Percentiles rank a stretch among this genome's conserved stretches.
Evolutionary conservation across 2,329 filamentous ascomycete genomes (phyloP).

Genomic region (Aspergillus jensenii): DNA sequence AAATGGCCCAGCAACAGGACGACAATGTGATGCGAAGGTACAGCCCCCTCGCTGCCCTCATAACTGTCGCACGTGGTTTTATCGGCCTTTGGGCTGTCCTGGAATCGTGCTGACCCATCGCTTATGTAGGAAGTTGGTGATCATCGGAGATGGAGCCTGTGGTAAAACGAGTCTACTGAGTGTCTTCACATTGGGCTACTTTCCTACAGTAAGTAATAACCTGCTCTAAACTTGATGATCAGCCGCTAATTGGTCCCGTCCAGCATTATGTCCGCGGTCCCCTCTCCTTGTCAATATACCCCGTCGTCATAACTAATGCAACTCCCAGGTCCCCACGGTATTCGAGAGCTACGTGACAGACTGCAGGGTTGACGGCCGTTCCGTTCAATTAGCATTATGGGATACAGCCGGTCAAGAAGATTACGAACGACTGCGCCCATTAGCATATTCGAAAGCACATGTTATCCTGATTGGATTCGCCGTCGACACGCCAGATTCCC

Average conservation of each 20-base stretch:
- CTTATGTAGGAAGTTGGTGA: constrained; percentile 78
- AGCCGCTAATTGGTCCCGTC: constrained; percentile 20
- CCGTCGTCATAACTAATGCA: constrained; percentile 11
- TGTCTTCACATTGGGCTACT: constrained; percentile 97
- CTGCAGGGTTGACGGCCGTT: constrained; percentile 96
- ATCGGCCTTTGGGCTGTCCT: background rate
- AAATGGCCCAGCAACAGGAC: constrained; percentile 41
- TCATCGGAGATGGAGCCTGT: constrained; percentile 95
- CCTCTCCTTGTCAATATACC: background rate
- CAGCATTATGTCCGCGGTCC: constrained; percentile 47
- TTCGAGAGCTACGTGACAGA: constrained; percentile 99
- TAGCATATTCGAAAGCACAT: constrained; percentile 96
- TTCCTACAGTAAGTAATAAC: constrained; percentile 76
- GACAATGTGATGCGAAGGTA: constrained; percentile 59
- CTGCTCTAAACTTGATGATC: background rate
- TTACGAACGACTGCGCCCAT: constrained; percentile 89
- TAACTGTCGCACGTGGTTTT: background rate
- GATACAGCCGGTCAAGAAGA: constrained; percentile 99
- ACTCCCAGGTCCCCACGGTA: constrained; percentile 78
- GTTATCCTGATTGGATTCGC: constrained; percentile 96
- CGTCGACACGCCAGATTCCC: constrained; percentile 89
- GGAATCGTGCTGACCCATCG: constrained; percentile 17
- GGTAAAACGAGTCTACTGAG: constrained; percentile 97
- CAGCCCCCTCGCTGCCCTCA: background rate
- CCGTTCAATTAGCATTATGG: constrained; percentile 97